phyloP scores from a whole-genome alignment of 345 rosid genomes.

The Pugionium cornutum region DNA sequence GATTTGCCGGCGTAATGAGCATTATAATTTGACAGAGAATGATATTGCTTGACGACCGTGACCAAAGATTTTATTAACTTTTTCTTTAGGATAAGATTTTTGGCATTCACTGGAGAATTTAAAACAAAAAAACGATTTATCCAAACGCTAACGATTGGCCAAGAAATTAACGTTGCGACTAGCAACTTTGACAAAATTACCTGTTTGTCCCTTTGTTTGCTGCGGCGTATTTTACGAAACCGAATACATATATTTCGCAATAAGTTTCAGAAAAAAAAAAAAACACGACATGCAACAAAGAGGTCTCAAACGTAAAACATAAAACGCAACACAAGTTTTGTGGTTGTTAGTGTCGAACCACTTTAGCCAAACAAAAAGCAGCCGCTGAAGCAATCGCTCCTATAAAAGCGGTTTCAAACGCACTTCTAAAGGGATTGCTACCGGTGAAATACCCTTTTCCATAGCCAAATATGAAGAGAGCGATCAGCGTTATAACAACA shows the following conservation, averaged over 20 bases:
- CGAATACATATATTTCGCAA: not conserved
- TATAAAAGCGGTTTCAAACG: constrained; percentile 70
- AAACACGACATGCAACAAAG: constrained; percentile 25
- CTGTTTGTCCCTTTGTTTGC: not conserved
- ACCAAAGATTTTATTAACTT: too few species aligned
- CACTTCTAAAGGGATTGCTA: constrained; percentile 60
- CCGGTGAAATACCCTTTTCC: constrained; percentile 82
- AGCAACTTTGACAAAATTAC: not conserved
- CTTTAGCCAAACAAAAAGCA: constrained; percentile 84
- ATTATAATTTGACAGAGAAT: constrained; percentile 1
- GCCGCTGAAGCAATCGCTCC: constrained; percentile 87
- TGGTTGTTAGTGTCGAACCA: constrained; percentile 39
- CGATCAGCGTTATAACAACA: constrained; percentile 60
- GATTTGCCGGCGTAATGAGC: constrained; percentile 31
- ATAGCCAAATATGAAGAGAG: constrained; percentile 80
- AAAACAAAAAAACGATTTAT: too few species aligned
- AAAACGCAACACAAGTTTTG: constrained; percentile 9
- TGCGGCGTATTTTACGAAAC: not conserved
- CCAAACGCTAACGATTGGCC: too few species aligned
- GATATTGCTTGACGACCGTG: too few species aligned
- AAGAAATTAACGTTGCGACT: too few species aligned
- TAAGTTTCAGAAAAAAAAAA: not conserved
- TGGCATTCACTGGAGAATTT: too few species aligned
- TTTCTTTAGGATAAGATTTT: too few species aligned
- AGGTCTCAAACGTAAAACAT: constrained; percentile 7